Conservation (phyloP, 345 rosid genomes). For the Populus alba region DNA sequence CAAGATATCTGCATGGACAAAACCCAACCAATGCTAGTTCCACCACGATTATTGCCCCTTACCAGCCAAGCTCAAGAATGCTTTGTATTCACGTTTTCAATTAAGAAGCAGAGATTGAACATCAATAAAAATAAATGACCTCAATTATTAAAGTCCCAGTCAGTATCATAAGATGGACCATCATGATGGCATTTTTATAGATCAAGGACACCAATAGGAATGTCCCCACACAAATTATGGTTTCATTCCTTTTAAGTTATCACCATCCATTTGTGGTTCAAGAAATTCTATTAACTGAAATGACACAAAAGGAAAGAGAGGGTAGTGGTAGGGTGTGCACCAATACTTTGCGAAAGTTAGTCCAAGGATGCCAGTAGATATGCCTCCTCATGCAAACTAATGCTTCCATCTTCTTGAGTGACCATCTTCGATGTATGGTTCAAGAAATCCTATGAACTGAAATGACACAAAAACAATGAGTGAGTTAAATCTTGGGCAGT, state of each 20-base stretch:
- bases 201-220: neutral
- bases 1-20: neutral
- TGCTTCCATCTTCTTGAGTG: constrained; percentile 70
- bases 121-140: neutral
- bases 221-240: neutral
- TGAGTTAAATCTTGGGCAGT: neutral
- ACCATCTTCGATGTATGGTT: constrained; percentile 74
- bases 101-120: neutral
- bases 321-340: neutral
- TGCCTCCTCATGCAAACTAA: constrained; percentile 10
- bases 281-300: neutral
- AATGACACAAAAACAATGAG: constrained; percentile 13
- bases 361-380: neutral
- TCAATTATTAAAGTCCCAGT: neutral
- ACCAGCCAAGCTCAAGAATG: neutral
- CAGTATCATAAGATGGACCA: neutral
- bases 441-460: constrained; percentile 86
- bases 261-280: neutral
- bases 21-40: neutral
- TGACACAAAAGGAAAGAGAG: neutral
- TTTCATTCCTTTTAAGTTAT: neutral
- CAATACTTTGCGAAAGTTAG: neutral
- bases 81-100: neutral
- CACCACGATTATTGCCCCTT: neutral
- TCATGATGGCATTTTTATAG: neutral